These are phyloP conservation scores for Suhomyces ambrosiae DNA, from an alignment of 1,139 yeast species.

Conservation along the genomic window DNA sequence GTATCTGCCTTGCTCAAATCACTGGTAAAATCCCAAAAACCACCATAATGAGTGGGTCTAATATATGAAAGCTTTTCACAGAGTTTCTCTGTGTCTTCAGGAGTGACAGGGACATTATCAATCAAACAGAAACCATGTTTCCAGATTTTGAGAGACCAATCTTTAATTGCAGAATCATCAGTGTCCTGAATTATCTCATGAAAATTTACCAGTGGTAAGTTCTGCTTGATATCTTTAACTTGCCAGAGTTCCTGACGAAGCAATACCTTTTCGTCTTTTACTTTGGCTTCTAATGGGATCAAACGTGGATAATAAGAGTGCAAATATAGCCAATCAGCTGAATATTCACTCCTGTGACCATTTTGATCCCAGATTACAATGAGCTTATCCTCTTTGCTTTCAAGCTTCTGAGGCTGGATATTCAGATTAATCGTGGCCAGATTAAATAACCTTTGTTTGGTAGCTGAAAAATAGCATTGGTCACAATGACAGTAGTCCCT, in stretches of 20 bases:
- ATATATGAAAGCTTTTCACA: constrained; percentile 65
- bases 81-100: constrained; percentile 62
- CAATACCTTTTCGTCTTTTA: constrained; percentile 31
- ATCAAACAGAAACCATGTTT: constrained; percentile 66
- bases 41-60: constrained; percentile 77
- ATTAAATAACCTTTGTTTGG: constrained; percentile 66
- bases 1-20: constrained; percentile 73
- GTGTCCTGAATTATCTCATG: constrained; percentile 45
- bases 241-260: constrained; percentile 49
- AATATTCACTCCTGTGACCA: constrained; percentile 51
- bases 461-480: constrained; percentile 58
- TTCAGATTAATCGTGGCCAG: constrained; percentile 55
- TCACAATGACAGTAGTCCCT: constrained; percentile 71
- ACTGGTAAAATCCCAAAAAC: constrained; percentile 80
- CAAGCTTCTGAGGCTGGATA: constrained; percentile 37
- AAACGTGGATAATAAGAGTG: constrained; percentile 64
- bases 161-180: constrained; percentile 49
- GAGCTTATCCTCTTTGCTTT: constrained; percentile 21
- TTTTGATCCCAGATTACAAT: constrained; percentile 50
- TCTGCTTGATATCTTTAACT: constrained; percentile 42
- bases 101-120: constrained; percentile 61
- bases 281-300: constrained; percentile 30
- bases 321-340: constrained; percentile 52
- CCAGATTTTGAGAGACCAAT: constrained; percentile 63
- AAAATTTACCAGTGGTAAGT: constrained; percentile 57